Evolutionary conservation across 176 grass and related monocot genomes (phyloP), one percentile per base, ranked within the genome.

Genomic region (Lolium rigidum): DNA sequence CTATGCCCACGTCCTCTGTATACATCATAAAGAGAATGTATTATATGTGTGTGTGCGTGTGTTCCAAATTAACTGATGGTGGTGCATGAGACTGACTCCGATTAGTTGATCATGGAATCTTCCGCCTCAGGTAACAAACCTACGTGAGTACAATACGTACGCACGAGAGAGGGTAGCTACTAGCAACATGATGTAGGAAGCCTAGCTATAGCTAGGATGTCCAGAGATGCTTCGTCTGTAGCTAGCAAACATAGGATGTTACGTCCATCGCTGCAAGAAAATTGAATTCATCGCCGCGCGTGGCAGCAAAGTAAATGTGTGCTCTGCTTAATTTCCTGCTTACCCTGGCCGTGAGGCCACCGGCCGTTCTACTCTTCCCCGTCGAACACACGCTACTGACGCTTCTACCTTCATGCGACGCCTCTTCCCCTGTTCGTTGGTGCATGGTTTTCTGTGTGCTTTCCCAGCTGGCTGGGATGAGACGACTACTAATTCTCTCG

Each of bases 161-260:
- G 63, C 62, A 15, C 10, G 62, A 35, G 63, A 66, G 63, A 35
- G 63, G 5, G 26, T 35, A 35, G 10, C 4, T 63, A 62, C 61
- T 28, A 64, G 61, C 10, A 62, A 22, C 3, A 62, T 62, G 59
- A 28, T 64, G 24, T 64, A 64, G 63, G 63, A 66, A 66, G 12
- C 26, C 57, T 59, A 21, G 57, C 8, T 59, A 16, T 69, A 20
- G 35, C 35, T 69, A 69, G 15, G 65, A 18, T 39, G 65, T 68
- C 5, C 65, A 38, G 65, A 68, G 65, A 68, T 68, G 65, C 65
- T 68, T 68, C 65, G 31, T 18, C 65, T 68, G 65, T 17, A 37
- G 26, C 11, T 64, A 28, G 62, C 25, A 14, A 59, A 66, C 16
- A 69, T 39, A 41, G 66, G 35, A 39, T 69, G 66, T 69, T 39